These are phyloP conservation scores for Monosporozyma yasuniensis DNA, from an alignment of 805 yeast species.

Conservation along the genomic window DNA sequence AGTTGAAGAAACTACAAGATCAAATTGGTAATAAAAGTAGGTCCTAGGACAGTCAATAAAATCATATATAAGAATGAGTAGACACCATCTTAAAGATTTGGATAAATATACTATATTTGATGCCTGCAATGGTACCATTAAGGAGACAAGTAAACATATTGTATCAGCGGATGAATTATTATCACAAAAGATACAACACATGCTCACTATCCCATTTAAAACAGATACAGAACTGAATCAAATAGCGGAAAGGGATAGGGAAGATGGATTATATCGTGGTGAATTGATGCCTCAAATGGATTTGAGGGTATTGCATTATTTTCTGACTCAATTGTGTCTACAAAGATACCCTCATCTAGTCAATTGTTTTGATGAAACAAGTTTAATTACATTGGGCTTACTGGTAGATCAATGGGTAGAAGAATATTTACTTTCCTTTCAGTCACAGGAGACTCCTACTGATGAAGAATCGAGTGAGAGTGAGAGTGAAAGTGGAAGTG, in stretches of 20 bases:
- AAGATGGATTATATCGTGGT: slow-evolving; percentile 22
- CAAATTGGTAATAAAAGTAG: too few species aligned
- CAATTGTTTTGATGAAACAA: slow-evolving; percentile 31
- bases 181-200: slow-evolving; percentile 18
- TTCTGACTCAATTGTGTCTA: slow-evolving; percentile 25
- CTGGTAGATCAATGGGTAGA: slow-evolving; percentile 33
- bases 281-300: slow-evolving; percentile 25
- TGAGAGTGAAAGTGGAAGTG: not conserved
- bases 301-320: slow-evolving; percentile 32
- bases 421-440: slow-evolving; percentile 17
- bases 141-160: slow-evolving; percentile 16
- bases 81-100: slow-evolving; percentile 6
- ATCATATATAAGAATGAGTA: not conserved
- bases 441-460: not conserved
- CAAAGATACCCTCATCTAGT: slow-evolving; percentile 24
- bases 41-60: not conserved
- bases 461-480: slow-evolving; percentile 4
- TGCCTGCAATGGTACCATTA: slow-evolving; percentile 24
- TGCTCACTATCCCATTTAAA: slow-evolving; percentile 27
- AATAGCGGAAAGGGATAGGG: slow-evolving; percentile 15
- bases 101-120: slow-evolving; percentile 23
- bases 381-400: slow-evolving; percentile 31
- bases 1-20: not conserved
- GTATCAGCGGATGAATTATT: slow-evolving; percentile 29
- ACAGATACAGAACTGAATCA: slow-evolving; percentile 23